phyloP scores from a whole-genome alignment of 495 filamentous ascomycete genomes.

The Podospora pseudoanserina region DNA sequence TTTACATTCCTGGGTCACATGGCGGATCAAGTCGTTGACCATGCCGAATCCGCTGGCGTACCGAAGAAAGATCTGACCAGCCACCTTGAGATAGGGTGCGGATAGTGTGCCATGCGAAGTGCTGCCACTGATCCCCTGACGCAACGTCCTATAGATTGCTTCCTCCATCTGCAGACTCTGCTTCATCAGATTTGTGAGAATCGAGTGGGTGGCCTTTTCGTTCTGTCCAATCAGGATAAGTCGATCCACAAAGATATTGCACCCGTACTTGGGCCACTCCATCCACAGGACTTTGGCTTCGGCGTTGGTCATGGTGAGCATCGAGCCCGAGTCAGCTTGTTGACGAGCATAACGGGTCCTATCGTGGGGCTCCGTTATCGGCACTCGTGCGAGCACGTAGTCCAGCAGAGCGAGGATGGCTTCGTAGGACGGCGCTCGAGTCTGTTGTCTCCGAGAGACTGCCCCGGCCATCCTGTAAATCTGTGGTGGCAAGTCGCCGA shows the following conservation, averaged over 20 bases:
- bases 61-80: conserved; percentile 34
- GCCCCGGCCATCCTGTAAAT: conserved; percentile 39
- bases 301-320: conserved; percentile 33
- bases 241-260: conserved; percentile 50
- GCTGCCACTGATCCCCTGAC: conserved; percentile 34
- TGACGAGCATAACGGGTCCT: neutral
- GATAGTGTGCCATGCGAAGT: conserved; percentile 25
- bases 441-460: conserved; percentile 49
- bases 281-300: conserved; percentile 45
- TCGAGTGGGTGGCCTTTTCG: conserved; percentile 36
- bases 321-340: conserved; percentile 16
- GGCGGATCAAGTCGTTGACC: conserved; percentile 33
- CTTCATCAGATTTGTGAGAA: conserved; percentile 42
- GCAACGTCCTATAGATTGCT: conserved; percentile 33
- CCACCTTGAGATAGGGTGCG: conserved; percentile 38
- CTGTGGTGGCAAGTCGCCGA: conserved; percentile 38
- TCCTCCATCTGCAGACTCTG: conserved; percentile 35
- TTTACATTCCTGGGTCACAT: conserved; percentile 38
- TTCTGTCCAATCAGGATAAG: conserved; percentile 51
- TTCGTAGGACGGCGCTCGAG: conserved; percentile 50
- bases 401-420: conserved; percentile 55
- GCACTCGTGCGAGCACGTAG: conserved; percentile 44
- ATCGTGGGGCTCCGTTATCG: conserved; percentile 17
- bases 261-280: conserved; percentile 36
- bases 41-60: conserved; percentile 22